These are phyloP conservation scores for Agastache rugosa DNA, from an alignment of 257 asterid species.

Conservation along the genomic window DNA sequence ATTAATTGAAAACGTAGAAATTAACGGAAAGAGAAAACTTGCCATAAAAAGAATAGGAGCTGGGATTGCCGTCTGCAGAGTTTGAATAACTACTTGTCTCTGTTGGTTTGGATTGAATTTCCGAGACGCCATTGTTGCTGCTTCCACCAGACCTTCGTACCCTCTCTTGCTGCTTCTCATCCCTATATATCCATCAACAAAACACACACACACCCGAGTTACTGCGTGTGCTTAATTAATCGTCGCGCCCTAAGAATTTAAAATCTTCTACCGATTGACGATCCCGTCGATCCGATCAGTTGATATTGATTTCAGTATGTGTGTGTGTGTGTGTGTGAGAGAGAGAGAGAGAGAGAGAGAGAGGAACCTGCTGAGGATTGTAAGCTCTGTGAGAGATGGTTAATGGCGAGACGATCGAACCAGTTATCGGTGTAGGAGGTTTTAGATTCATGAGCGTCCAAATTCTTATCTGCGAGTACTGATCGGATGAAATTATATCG, in stretches of 20 bases:
- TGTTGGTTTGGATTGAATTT: conserved; percentile 54
- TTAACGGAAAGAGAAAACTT: conserved; percentile 42
- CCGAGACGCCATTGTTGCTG: conserved; percentile 59
- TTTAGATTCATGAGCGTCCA: conserved; percentile 29
- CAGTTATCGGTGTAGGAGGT: conserved; percentile 64
- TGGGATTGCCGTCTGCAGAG: conserved; percentile 75
- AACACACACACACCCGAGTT: conserved; percentile 1
- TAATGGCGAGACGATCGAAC: conserved; percentile 75
- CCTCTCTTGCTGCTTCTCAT: conserved; percentile 55
- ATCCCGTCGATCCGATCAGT: neutral
- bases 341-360: neutral
- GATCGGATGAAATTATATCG: conserved; percentile 30
- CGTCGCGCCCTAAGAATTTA: neutral
- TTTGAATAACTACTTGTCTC: conserved; percentile 44
- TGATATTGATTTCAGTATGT: neutral
- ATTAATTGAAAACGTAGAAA: neutral
- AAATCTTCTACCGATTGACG: neutral
- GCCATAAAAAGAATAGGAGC: conserved; percentile 65
- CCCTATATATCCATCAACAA: conserved; percentile 41
- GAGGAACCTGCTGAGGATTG: conserved; percentile 59
- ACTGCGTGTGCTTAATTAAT: neutral
- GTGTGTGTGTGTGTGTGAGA: conserved; percentile 6
- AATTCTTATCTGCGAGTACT: conserved; percentile 37
- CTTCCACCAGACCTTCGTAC: conserved; percentile 77
- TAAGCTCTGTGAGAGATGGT: conserved; percentile 67